Conservation (phyloP, 306 rosid species). For the Carpinus viminea region DNA sequence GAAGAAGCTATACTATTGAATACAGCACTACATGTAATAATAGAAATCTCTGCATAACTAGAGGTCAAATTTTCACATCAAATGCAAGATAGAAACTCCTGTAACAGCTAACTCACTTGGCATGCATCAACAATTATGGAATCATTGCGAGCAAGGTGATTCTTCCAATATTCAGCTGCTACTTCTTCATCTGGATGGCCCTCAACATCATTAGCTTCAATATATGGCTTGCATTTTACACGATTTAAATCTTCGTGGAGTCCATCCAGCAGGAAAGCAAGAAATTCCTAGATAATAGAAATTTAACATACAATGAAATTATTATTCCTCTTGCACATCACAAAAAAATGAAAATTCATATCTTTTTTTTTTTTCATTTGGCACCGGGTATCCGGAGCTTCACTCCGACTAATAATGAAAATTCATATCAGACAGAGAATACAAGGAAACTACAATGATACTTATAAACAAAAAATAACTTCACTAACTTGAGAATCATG, state of each 20-base stretch:
- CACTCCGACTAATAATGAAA: background rate
- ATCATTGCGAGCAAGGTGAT: conserved; percentile 84
- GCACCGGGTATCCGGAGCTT: too few relatives aligned
- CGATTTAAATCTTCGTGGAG: conserved; percentile 91
- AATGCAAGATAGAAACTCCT: background rate
- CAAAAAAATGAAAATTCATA: conserved; percentile 6
- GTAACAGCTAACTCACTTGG: conserved; percentile 50
- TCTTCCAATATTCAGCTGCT: conserved; percentile 84
- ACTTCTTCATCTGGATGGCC: conserved; percentile 74
- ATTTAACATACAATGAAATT: conserved; percentile 30
- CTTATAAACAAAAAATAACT: conserved; percentile 13
- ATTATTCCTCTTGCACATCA: conserved; percentile 12
- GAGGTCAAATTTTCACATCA: background rate
- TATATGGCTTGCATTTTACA: conserved; percentile 75
- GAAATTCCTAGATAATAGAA: conserved; percentile 68
- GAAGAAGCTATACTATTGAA: background rate
- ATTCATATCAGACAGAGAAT: background rate
- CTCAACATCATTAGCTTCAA: conserved; percentile 75
- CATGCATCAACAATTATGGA: conserved; percentile 74
- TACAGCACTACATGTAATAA: background rate
- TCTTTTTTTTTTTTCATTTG: too few relatives aligned
- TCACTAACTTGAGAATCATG: conserved; percentile 88
- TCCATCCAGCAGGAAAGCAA: conserved; percentile 92
- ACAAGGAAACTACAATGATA: conserved; percentile 16
- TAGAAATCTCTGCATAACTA: too few relatives aligned